A percentile compares a stretch with the other conserved stretches of the same genome.
phyloP scores from a whole-genome alignment of 2,329 filamentous ascomycete genomes.

The Colletotrichum australisinense region DNA sequence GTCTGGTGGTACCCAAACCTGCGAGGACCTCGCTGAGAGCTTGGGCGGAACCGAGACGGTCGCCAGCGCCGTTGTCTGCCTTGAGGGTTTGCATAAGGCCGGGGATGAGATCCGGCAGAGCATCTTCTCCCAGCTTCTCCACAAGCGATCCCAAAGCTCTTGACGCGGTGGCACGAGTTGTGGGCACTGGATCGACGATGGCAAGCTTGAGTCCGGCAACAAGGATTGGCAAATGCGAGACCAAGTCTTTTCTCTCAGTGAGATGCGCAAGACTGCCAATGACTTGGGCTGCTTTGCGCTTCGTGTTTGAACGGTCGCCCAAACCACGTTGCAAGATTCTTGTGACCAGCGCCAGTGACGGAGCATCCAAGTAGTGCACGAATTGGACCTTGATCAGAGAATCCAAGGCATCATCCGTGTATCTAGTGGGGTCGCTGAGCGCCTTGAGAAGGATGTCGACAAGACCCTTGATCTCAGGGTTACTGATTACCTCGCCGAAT shows the following conservation, averaged over 20 bases:
- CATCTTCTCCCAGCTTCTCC: constrained; percentile 97
- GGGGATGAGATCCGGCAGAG: constrained; percentile 95
- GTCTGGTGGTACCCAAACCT: constrained; percentile 87
- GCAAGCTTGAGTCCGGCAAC: constrained; percentile 90
- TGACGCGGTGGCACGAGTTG: constrained; percentile 94
- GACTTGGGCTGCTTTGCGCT: constrained; percentile 95
- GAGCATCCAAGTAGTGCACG: constrained; percentile 97
- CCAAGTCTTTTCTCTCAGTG: constrained; percentile 94
- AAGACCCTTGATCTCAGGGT: constrained; percentile 94
- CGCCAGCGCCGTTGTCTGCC: constrained; percentile 95
- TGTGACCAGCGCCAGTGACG: constrained; percentile 92
- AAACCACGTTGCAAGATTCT: constrained; percentile 95
- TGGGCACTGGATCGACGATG: constrained; percentile 94
- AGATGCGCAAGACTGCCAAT: constrained; percentile 98
- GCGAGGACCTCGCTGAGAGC: constrained; percentile 96
- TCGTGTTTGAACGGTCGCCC: constrained; percentile 91
- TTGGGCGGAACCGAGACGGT: constrained; percentile 95
- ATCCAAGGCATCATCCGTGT: constrained; percentile 95
- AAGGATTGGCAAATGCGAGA: constrained; percentile 89
- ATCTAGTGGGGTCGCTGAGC: constrained; percentile 95
- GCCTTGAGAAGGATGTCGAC: constrained; percentile 95
- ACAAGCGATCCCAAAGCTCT: constrained; percentile 96
- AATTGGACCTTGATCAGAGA: constrained; percentile 98
- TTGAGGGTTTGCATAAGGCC: constrained; percentile 98
- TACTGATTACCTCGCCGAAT: constrained; percentile 98